These are phyloP conservation scores for Beauveria sp. DNA, from an alignment of 2,329 filamentous ascomycete genomes.

Conservation along the genomic window DNA sequence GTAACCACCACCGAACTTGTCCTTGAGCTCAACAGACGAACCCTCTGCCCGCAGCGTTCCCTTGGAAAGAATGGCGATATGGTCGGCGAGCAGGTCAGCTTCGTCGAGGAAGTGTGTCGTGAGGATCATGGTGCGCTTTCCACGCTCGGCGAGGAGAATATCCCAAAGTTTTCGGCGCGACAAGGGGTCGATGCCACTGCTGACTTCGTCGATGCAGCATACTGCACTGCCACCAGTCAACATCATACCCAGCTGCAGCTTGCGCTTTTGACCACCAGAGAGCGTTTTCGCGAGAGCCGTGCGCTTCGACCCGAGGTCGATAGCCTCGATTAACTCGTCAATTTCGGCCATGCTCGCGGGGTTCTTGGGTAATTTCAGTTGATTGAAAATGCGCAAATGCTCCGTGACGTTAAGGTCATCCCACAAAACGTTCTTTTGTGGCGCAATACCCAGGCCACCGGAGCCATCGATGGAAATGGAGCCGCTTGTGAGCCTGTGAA, in stretches of 20 bases:
- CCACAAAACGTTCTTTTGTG: constrained; percentile 93
- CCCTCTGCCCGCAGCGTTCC: constrained; percentile 75
- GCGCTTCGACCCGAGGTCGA: constrained; percentile 70
- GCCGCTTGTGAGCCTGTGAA: constrained; percentile 69
- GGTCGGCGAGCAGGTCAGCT: constrained; percentile 80
- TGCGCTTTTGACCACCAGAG: constrained; percentile 86
- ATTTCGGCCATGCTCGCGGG: constrained; percentile 52
- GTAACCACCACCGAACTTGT: constrained; percentile 75
- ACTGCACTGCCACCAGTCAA: constrained; percentile 82
- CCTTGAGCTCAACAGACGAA: constrained; percentile 79
- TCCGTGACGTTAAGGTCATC: constrained; percentile 79
- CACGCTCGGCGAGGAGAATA: constrained; percentile 78
- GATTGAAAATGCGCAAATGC: constrained; percentile 77
- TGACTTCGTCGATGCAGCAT: constrained; percentile 88
- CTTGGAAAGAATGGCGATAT: constrained; percentile 81
- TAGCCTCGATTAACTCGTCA: constrained; percentile 53
- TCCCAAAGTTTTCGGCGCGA: constrained; percentile 90
- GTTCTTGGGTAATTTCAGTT: constrained; percentile 59
- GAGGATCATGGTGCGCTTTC: constrained; percentile 71
- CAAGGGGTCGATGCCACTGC: constrained; percentile 78
- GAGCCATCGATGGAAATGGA: constrained; percentile 69
- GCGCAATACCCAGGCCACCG: constrained; percentile 77
- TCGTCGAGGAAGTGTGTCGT: constrained; percentile 95
- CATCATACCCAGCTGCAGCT: constrained; percentile 92
- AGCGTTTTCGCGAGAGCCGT: constrained; percentile 67